Percentiles rank a stretch among this genome's conserved stretches.
These are phyloP conservation scores for Darksidea phi DNA, from an alignment of 495 filamentous ascomycete species.

Conservation along the genomic window DNA sequence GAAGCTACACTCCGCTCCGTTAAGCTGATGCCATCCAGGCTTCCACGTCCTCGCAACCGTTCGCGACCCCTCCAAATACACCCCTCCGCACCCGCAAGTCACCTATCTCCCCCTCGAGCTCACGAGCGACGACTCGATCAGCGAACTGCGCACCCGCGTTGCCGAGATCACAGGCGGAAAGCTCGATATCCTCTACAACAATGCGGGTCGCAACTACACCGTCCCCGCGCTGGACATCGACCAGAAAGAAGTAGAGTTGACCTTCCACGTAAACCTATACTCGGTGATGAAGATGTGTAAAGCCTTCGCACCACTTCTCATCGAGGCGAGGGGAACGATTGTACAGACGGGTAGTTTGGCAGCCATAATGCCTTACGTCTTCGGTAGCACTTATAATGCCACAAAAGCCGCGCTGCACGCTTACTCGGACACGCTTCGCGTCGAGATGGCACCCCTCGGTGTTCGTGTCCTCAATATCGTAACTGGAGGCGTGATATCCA, in stretches of 20 bases:
- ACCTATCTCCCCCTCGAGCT: conserved; percentile 57
- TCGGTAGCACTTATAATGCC: conserved; percentile 56
- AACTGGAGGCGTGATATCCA: conserved; percentile 62
- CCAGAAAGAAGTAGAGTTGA: conserved; percentile 50
- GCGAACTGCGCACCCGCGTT: conserved; percentile 47
- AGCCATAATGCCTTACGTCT: conserved; percentile 50
- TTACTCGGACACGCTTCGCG: conserved; percentile 59
- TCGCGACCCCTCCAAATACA: conserved; percentile 50
- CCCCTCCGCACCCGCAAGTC: conserved; percentile 51
- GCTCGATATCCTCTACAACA: conserved; percentile 62
- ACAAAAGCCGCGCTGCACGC: conserved; percentile 64
- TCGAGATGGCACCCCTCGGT: conserved; percentile 54
- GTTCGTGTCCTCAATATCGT: conserved; percentile 52
- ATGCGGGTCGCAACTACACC: conserved; percentile 62
- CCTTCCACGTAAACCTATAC: conserved; percentile 61
- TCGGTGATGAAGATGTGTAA: conserved; percentile 61
- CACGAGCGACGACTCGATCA: conserved; percentile 50
- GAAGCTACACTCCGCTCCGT: too few species aligned
- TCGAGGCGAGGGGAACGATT: conserved; percentile 59
- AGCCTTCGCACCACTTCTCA: conserved; percentile 58
- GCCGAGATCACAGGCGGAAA: conserved; percentile 46
- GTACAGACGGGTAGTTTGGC: conserved; percentile 61
- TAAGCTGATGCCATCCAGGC: conserved; percentile 31
- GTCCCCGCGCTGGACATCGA: conserved; percentile 60
- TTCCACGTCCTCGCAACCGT: conserved; percentile 60